These are phyloP conservation scores for Xylaria sp. DNA, from an alignment of 2,329 filamentous ascomycete genomes.

Conservation along the genomic window DNA sequence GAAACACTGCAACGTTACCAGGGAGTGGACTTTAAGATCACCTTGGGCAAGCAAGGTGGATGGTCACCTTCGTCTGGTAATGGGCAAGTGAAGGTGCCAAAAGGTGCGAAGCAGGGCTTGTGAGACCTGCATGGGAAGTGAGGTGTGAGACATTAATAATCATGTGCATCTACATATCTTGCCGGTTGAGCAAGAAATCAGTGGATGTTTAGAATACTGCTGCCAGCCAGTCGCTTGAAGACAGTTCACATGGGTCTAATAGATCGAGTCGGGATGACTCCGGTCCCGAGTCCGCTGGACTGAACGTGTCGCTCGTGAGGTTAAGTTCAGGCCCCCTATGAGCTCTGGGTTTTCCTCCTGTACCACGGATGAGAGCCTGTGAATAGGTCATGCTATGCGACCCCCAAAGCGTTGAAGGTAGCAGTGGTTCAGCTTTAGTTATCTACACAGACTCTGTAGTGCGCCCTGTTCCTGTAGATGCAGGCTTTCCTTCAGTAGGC, in stretches of 20 bases:
- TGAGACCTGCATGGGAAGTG: neutral
- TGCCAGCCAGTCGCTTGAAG: neutral
- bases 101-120: neutral
- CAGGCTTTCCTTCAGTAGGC: too few species aligned
- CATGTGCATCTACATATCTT: neutral
- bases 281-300: neutral
- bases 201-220: neutral
- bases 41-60: neutral
- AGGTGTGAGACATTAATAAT: neutral
- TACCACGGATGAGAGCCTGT: neutral
- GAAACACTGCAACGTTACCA: slow-evolving; percentile 27
- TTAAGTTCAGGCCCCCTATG: neutral
- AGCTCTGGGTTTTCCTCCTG: neutral
- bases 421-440: too few species aligned
- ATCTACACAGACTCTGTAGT: too few species aligned
- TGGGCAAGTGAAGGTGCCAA: neutral
- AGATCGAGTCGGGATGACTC: neutral
- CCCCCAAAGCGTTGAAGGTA: too few species aligned
- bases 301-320: neutral
- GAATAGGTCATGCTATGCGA: neutral
- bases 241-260: neutral
- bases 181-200: neutral
- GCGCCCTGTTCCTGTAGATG: too few species aligned
- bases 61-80: neutral
- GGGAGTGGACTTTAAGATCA: slow-evolving; percentile 7